A percentile compares a stretch with the other conserved stretches of the same genome.
Conservation (phyloP, 2,329 filamentous ascomycete genomes). For the Fusarium domesticum region DNA sequence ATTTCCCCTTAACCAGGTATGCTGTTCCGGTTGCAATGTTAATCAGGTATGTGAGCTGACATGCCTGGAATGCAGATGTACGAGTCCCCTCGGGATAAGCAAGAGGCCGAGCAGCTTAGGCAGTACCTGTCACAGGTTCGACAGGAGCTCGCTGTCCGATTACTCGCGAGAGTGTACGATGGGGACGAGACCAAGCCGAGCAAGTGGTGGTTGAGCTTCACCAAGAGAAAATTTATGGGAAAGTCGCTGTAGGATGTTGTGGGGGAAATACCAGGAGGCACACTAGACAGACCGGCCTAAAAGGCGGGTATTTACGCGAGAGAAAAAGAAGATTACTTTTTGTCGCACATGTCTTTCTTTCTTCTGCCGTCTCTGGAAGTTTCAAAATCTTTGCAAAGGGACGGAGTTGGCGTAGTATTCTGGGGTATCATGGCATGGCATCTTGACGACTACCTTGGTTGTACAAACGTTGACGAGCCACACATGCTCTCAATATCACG, state of each 20-base stretch:
- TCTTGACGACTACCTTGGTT: constrained; percentile 13
- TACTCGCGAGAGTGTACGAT: constrained; percentile 84
- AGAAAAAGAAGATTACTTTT: constrained; percentile 13
- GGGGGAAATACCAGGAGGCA: constrained; percentile 1
- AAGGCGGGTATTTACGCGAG: constrained; percentile 20
- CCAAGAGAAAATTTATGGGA: constrained; percentile 99
- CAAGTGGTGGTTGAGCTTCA: constrained; percentile 98
- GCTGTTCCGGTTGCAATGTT: too few species aligned
- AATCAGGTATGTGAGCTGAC: too few species aligned
- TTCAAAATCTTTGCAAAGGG: constrained; percentile 3
- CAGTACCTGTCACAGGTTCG: constrained; percentile 91
- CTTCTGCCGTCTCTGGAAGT: constrained; percentile 1
- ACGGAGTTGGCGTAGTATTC: constrained; percentile 13
- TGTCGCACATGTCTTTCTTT: constrained; percentile 5
- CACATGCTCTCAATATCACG: background rate
- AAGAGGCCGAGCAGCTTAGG: constrained; percentile 83
- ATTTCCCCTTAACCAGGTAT: constrained; percentile 86
- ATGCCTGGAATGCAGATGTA: constrained; percentile 60
- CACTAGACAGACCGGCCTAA: constrained; percentile 21
- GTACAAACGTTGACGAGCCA: constrained; percentile 6
- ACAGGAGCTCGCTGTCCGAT: constrained; percentile 80
- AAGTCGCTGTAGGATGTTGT: constrained; percentile 65
- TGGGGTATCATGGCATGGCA: constrained; percentile 19
- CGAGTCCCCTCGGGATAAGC: constrained; percentile 79
- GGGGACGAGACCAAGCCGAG: constrained; percentile 69